Evolutionary conservation across 2,329 filamentous ascomycete genomes (phyloP).

Genomic region (Leptographium flavum): DNA sequence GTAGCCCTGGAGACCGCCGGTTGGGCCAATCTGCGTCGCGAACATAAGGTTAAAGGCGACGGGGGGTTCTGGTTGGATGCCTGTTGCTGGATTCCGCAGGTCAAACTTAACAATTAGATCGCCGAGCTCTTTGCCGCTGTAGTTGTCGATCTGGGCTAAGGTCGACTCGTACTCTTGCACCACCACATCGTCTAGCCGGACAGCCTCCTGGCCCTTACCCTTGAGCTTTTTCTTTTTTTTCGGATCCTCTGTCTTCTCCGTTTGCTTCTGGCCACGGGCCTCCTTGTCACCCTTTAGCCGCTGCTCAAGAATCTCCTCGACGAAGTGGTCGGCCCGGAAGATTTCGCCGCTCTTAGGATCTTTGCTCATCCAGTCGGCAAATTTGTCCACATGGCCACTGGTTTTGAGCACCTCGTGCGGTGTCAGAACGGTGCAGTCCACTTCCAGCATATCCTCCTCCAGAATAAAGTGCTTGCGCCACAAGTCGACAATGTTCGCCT

Average conservation of each 20-base stretch:
- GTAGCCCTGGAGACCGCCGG: conserved; percentile 73
- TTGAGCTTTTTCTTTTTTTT: conserved; percentile 77
- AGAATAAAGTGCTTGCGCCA: conserved; percentile 93
- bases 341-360: conserved; percentile 97
- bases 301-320: conserved; percentile 82
- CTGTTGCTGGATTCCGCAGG: conserved; percentile 75
- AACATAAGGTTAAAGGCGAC: conserved; percentile 99
- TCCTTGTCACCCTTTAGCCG: conserved; percentile 84
- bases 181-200: conserved; percentile 77
- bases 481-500: conserved; percentile 73
- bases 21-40: conserved; percentile 81
- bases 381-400: conserved; percentile 92
- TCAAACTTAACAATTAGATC: conserved; percentile 82
- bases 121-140: conserved; percentile 72
- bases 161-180: conserved; percentile 84
- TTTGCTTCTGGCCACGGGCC: conserved; percentile 56
- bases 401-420: conserved; percentile 92
- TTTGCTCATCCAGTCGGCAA: conserved; percentile 98
- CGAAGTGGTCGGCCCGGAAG: conserved; percentile 87
- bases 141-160: conserved; percentile 91
- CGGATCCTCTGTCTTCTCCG: conserved; percentile 47
- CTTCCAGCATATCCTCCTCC: conserved; percentile 88
- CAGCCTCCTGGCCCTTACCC: conserved; percentile 59
- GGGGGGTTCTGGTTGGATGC: conserved; percentile 61
- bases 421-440: conserved; percentile 88